Conservation (phyloP, 352 stramenopile genomes). For the Nannochloropsis limnetica region DNA sequence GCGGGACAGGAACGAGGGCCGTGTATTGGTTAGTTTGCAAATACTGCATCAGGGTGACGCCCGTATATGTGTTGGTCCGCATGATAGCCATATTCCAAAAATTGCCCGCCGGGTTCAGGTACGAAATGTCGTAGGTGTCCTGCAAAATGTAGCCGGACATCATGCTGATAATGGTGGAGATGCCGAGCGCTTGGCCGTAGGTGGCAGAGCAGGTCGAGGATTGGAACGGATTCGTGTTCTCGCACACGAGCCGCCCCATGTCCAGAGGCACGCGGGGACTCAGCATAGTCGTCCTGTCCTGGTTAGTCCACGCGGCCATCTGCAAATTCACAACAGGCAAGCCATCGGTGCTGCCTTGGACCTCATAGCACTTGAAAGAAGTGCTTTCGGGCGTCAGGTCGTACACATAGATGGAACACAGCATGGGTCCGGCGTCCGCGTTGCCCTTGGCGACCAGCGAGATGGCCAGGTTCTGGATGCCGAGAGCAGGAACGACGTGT, state of each 20-base stretch:
- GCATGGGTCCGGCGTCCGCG: neutral
- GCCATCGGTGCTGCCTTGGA: neutral
- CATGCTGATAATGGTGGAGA: neutral
- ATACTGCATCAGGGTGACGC: neutral
- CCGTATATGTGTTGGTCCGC: neutral
- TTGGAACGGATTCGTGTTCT: neutral
- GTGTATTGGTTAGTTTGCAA: constrained; percentile 5
- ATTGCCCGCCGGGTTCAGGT: neutral
- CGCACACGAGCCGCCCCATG: neutral
- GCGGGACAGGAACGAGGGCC: neutral
- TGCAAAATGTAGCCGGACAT: neutral
- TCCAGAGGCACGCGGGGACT: neutral
- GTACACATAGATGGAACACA: neutral
- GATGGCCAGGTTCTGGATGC: neutral
- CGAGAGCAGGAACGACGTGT: neutral
- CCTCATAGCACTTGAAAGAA: constrained; percentile 20
- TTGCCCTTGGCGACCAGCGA: neutral
- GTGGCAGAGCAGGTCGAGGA: neutral
- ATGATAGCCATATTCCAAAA: constrained; percentile 13
- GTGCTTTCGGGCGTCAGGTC: constrained; percentile 5
- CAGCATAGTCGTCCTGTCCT: neutral
- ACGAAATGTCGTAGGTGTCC: constrained; percentile 1
- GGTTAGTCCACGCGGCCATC: neutral
- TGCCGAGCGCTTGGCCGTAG: neutral
- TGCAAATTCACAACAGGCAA: neutral